Conservation (phyloP, 2,329 filamentous ascomycete species). For the Colletotrichum chrysophilum region DNA sequence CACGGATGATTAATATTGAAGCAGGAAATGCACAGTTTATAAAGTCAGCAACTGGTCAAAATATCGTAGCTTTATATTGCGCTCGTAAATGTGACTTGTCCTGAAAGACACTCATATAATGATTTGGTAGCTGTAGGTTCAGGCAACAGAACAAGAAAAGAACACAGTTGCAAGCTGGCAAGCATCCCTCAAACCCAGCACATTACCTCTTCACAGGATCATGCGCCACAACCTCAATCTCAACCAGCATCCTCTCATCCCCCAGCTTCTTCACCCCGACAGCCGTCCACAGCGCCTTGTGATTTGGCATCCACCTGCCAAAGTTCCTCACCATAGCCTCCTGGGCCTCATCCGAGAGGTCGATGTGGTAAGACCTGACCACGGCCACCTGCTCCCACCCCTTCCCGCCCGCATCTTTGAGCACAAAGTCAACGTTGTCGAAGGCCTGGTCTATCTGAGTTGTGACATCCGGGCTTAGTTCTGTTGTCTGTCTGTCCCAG, state of each 20-base stretch:
- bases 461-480: too few relatives aligned
- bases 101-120: rapidly evolving
- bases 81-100: too few relatives aligned
- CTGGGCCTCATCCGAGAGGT: neutral
- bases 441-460: neutral
- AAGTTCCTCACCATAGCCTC: neutral
- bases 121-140: rapidly evolving
- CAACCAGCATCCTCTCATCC: neutral
- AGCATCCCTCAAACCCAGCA: neutral
- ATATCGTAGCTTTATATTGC: too few relatives aligned
- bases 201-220: neutral
- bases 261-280: neutral
- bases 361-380: neutral
- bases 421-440: neutral
- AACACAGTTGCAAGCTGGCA: rapidly evolving
- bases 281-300: neutral
- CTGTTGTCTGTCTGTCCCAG: neutral
- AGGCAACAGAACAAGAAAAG: too few relatives aligned
- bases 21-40: rapidly evolving
- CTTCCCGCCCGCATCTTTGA: neutral
- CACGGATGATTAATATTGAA: too few relatives aligned
- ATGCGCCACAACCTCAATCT: neutral
- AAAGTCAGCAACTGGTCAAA: neutral
- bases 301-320: neutral
- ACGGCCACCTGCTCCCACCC: neutral